These are phyloP conservation scores for Zea mays DNA, from an alignment of 176 grass and related monocot species.

Conservation along the genomic window Zm-B73-REFERENCE-NAM-5.0 NC_050100.1:12121501-12122000, in stretches of 20 bases:
- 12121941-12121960: not conserved
- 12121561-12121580: slow-evolving; percentile 62
- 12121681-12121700: slow-evolving; percentile 11
- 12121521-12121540: slow-evolving; percentile 48
- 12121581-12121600: slow-evolving; percentile 55
- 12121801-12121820: not conserved
- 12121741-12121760: slow-evolving; percentile 20
- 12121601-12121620: slow-evolving; percentile 39
- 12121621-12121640: not conserved
- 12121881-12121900: not conserved
- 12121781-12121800: not conserved
- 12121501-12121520: not conserved
- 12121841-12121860: not conserved
- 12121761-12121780: slow-evolving; percentile 15
- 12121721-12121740: slow-evolving; percentile 33
- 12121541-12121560: slow-evolving; percentile 60
- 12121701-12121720: slow-evolving; percentile 32
- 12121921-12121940: too few species aligned
- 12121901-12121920: too few species aligned
- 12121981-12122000: not conserved
- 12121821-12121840: not conserved
- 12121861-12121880: not conserved
- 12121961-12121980: too few species aligned
- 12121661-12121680: slow-evolving; percentile 8
- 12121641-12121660: slow-evolving; percentile 35